phyloP scores from a whole-genome alignment of 2,329 filamentous ascomycete species.

The Apiospora hydei region DNA sequence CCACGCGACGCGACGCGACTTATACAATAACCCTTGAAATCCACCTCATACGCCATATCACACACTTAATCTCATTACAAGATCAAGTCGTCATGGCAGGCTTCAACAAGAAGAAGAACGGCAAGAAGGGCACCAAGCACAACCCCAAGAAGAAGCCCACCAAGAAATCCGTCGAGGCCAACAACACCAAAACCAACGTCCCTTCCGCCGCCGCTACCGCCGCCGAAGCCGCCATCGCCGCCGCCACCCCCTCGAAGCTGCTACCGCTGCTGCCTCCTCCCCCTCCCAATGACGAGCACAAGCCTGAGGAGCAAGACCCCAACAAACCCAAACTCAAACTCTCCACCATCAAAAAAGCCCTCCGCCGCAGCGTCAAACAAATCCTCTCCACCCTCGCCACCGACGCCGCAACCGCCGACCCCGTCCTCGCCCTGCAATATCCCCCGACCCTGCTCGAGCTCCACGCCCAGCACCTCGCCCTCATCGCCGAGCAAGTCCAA shows the following conservation, averaged over 20 bases:
- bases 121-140: not conserved
- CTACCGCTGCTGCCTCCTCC: too few relatives aligned
- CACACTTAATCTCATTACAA: too few relatives aligned
- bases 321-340: too few relatives aligned
- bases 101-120: slow-evolving; percentile 1
- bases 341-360: not conserved
- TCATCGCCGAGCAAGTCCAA: not conserved
- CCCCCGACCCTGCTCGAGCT: not conserved
- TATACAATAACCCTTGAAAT: not conserved
- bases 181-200: not conserved
- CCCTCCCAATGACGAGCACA: not conserved
- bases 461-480: not conserved
- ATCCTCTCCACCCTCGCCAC: not conserved
- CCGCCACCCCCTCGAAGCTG: too few relatives aligned
- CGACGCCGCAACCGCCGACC: not conserved
- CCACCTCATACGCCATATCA: not conserved
- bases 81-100: too few relatives aligned
- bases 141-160: not conserved
- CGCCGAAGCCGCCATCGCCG: not conserved
- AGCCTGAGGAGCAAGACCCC: not conserved
- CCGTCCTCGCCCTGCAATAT: not conserved
- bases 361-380: not conserved
- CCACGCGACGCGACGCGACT: not conserved
- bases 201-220: not conserved
- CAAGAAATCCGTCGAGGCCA: not conserved